Conservation (phyloP, 192 early-diverging fungal species). For the Coemansia sp. region DNA sequence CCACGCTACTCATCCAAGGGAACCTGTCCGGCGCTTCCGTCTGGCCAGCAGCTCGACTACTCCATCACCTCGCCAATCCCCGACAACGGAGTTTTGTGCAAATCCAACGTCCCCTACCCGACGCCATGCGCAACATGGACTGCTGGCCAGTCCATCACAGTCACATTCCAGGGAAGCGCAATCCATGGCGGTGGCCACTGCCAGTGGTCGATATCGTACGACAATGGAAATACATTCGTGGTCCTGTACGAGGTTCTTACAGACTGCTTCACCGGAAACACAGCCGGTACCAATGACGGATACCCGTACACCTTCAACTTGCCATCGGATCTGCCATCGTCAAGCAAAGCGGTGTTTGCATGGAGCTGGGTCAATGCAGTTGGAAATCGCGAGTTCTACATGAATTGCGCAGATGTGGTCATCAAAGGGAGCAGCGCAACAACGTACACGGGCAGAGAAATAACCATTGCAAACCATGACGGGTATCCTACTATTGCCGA, state of each 20-base stretch:
- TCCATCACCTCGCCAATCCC: slow-evolving; percentile 39
- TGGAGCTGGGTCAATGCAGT: slow-evolving; percentile 65
- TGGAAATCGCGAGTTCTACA: slow-evolving; percentile 64
- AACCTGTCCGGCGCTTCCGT: slow-evolving; percentile 46
- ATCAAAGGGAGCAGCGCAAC: slow-evolving; percentile 39
- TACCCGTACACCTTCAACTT: slow-evolving; percentile 47
- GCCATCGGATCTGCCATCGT: slow-evolving; percentile 48
- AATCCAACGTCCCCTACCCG: slow-evolving; percentile 22
- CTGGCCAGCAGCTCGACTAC: slow-evolving; percentile 47
- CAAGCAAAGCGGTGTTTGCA: slow-evolving; percentile 53
- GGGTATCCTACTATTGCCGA: slow-evolving; percentile 31
- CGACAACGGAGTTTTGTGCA: slow-evolving; percentile 17
- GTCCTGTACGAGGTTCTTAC: slow-evolving; percentile 44
- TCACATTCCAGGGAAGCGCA: slow-evolving; percentile 28
- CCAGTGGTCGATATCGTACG: slow-evolving; percentile 53
- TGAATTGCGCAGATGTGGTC: slow-evolving; percentile 58
- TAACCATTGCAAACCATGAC: slow-evolving; percentile 45
- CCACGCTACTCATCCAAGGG: slow-evolving; percentile 38
- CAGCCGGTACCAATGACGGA: not conserved
- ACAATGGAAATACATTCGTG: slow-evolving; percentile 41
- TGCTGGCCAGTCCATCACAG: slow-evolving; percentile 26
- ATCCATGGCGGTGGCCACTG: slow-evolving; percentile 55
- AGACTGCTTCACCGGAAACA: slow-evolving; percentile 5
- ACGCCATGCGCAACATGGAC: slow-evolving; percentile 16
- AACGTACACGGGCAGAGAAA: slow-evolving; percentile 33